Evolutionary conservation across 495 filamentous ascomycete species (phyloP).

Genomic region (Xylaria nigripes): DNA sequence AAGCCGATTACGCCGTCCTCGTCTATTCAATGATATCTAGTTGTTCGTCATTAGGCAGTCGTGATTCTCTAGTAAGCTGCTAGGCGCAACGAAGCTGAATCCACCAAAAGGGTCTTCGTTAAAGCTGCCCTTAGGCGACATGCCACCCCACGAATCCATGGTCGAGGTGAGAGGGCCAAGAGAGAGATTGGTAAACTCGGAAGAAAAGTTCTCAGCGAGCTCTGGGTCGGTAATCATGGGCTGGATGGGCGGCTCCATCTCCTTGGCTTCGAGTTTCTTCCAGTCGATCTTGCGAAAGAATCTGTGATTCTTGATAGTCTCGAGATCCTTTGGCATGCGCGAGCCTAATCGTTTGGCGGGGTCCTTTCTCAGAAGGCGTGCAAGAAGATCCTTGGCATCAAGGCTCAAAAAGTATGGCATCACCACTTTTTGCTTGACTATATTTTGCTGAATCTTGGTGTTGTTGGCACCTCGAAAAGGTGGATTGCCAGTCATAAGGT

Average conservation of each 20-base stretch:
- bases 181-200: conserved; percentile 76
- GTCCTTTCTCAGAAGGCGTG: conserved; percentile 80
- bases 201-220: conserved; percentile 87
- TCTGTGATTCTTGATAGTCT: conserved; percentile 81
- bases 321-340: conserved; percentile 79
- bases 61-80: conserved; percentile 66
- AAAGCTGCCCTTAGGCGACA: conserved; percentile 26
- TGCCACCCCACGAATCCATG: conserved; percentile 27
- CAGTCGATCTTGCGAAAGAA: conserved; percentile 98
- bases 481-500: conserved; percentile 81
- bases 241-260: conserved; percentile 77
- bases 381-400: conserved; percentile 90
- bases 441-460: conserved; percentile 86
- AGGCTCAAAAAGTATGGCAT: conserved; percentile 81
- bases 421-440: conserved; percentile 77
- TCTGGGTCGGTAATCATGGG: conserved; percentile 91
- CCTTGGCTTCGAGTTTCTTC: conserved; percentile 67
- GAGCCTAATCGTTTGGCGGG: conserved; percentile 79
- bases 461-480: conserved; percentile 88
- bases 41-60: conserved; percentile 18
- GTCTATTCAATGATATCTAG: background rate
- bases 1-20: background rate
- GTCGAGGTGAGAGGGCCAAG: conserved; percentile 58
- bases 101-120: conserved; percentile 80
- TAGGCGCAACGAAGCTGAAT: conserved; percentile 90